Percentiles rank a stretch among this genome's conserved stretches.
phyloP scores from a whole-genome alignment of 78 protist species.

The Dictyostelium intermedium region DNA sequence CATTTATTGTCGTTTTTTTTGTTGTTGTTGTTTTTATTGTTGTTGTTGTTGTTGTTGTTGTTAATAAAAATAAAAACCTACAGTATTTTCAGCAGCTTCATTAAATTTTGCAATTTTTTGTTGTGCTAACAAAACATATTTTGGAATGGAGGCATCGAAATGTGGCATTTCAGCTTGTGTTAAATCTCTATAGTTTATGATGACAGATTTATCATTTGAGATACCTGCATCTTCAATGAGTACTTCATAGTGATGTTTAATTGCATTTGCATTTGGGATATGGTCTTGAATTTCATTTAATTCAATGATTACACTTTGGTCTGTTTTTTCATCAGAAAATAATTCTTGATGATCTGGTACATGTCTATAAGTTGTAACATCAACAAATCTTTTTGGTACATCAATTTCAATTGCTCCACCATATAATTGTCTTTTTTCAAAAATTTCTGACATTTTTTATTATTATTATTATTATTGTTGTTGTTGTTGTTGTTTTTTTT shows the following conservation, averaged over 20 bases:
- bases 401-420: conserved; percentile 64
- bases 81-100: conserved; percentile 65
- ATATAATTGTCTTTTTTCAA: conserved; percentile 48
- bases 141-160: conserved; percentile 14
- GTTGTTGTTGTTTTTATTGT: neutral
- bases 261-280: neutral
- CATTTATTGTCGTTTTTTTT: neutral
- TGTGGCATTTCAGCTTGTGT: conserved; percentile 15
- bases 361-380: conserved; percentile 18
- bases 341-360: conserved; percentile 76
- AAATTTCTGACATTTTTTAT: neutral
- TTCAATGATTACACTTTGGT: conserved; percentile 58
- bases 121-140: conserved; percentile 28
- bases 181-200: conserved; percentile 4
- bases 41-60: neutral
- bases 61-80: neutral
- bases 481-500: too few species aligned
- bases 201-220: neutral
- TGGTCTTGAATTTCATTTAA: conserved; percentile 44
- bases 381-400: conserved; percentile 54
- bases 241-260: conserved; percentile 10
- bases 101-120: conserved; percentile 47
- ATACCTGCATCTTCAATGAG: conserved; percentile 37
- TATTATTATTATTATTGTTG: neutral
- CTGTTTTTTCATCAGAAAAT: conserved; percentile 54